A percentile compares a stretch with the other conserved stretches of the same genome.
Conservation (phyloP, 768 basidiomycete species). For the Amanita phalloides region DNA sequence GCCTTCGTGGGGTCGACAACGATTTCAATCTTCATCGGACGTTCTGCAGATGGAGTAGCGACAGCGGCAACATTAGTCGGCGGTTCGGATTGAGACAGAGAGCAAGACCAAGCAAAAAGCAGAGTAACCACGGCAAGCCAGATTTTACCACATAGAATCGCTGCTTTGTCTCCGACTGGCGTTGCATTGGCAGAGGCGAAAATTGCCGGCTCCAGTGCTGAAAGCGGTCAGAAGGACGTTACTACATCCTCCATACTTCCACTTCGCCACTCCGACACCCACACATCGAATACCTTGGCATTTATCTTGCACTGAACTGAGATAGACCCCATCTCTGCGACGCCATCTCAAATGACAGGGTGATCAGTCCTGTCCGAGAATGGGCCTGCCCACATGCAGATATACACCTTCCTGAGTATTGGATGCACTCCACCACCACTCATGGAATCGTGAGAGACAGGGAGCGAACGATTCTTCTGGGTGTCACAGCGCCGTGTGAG, state of each 20-base stretch:
- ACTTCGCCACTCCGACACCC: conserved; percentile 7
- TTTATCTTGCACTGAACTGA: not conserved
- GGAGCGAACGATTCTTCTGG: conserved; percentile 28
- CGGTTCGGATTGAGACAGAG: conserved; percentile 25
- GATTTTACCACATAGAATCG: conserved; percentile 26
- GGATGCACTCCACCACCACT: not conserved
- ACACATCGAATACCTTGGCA: conserved; percentile 3
- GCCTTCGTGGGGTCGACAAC: conserved; percentile 75
- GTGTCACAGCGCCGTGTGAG: conserved; percentile 12
- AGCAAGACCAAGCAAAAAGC: conserved; percentile 26
- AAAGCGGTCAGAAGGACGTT: conserved; percentile 18
- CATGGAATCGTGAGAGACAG: conserved; percentile 27
- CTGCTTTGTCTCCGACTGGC: conserved; percentile 29
- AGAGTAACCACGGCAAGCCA: conserved; percentile 30
- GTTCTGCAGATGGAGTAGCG: conserved; percentile 48
- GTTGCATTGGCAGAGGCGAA: not conserved
- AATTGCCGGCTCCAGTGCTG: conserved; percentile 11
- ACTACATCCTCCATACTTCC: conserved; percentile 12
- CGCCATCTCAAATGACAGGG: conserved; percentile 17
- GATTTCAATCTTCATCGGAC: conserved; percentile 98
- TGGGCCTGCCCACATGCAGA: not conserved
- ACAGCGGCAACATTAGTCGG: conserved; percentile 32
- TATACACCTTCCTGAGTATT: not conserved
- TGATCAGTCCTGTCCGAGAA: conserved; percentile 27
- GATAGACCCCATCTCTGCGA: not conserved